phyloP scores from a whole-genome alignment of 352 stramenopile species.

The Phytophthora agathidicida region DNA sequence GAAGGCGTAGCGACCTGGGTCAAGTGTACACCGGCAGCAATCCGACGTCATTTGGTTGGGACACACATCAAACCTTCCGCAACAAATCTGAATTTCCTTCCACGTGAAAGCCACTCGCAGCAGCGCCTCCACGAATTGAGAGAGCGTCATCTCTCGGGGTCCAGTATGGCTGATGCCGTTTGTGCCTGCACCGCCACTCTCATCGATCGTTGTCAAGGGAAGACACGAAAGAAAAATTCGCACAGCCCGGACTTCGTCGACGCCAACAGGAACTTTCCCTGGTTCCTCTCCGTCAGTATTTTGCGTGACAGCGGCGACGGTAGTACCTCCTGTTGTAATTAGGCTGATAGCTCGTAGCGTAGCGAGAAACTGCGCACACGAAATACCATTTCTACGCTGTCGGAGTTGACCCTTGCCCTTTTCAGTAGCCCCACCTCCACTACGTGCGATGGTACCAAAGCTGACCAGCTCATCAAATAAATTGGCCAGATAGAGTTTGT shows the following conservation, averaged over 20 bases:
- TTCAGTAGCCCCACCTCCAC: slow-evolving; percentile 19
- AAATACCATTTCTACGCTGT: slow-evolving; percentile 20
- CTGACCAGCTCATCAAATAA: slow-evolving; percentile 52
- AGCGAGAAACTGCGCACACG: slow-evolving; percentile 40
- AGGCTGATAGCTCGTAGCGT: slow-evolving; percentile 37
- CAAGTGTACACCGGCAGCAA: slow-evolving; percentile 40
- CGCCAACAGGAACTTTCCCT: slow-evolving; percentile 1
- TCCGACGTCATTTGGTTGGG: slow-evolving; percentile 52
- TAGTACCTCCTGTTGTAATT: slow-evolving; percentile 17
- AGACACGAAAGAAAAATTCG: slow-evolving; percentile 70
- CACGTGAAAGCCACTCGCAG: slow-evolving; percentile 52
- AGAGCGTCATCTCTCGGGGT: slow-evolving; percentile 40
- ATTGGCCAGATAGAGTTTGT: slow-evolving; percentile 37
- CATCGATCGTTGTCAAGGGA: slow-evolving; percentile 30
- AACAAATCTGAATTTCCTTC: slow-evolving; percentile 56
- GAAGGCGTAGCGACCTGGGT: slow-evolving; percentile 42
- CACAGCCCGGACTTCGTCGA: slow-evolving; percentile 61
- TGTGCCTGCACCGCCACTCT: slow-evolving; percentile 8
- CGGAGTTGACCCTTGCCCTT: slow-evolving; percentile 3
- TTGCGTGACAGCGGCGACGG: background rate
- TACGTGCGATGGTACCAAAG: slow-evolving; percentile 5
- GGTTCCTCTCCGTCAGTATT: slow-evolving; percentile 3
- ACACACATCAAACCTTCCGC: slow-evolving; percentile 61
- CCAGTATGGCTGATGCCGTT: slow-evolving; percentile 6
- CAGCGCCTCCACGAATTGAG: slow-evolving; percentile 62